Base-by-base conservation (phyloP, 495 filamentous ascomycete genomes). In the Aspergillus steynii region DNA sequence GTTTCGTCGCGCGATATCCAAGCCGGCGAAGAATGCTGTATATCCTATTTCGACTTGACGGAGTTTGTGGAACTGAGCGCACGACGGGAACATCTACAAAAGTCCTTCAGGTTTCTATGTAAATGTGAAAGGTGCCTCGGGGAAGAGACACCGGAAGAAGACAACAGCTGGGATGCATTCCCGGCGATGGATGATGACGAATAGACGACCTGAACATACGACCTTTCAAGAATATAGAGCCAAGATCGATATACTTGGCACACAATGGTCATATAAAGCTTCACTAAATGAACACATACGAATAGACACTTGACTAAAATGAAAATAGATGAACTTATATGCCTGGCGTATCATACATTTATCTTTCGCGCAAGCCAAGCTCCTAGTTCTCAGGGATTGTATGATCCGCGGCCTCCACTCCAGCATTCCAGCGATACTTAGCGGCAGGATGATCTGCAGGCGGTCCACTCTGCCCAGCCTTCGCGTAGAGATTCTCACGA, bases 361-460 rank as follows among this genome's bases (percentile, higher is more conserved):
- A 29, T 50, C 49, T n/a, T 29, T 1, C 1, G 5, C 26, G 0
- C 1, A 53, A 14, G 2, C 20, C 25, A 15, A 53, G 10, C 45
- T 28, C 6, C 48, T 29, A 62, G 37, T 54, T 58, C 12, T 67
- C 56, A 2, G 65, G 61, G 46, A 67, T 67, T 7, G 26, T 20
- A 53, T 64, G 65, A 15, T 74, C 68, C 1, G 61, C 52, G 1
- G 75, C 69, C 34, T 72, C 67, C n/a, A 77, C 74, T 1, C 74
- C 77, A 9, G 72, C 75, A 47, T 81, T 70, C 83, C 82, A 85
- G 15, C 77, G 73, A 61, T 82, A 84, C 62, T 74, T 76, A 0
- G 80, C 66, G 2, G 80, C 82, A 29, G 78, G 80, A 60, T 85
- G 82, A 55, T 83, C 79, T 6, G 65, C 65, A 27, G 68, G 68